phyloP scores from a whole-genome alignment of 495 filamentous ascomycete genomes.

The Opeltia flavorubescens region DNA sequence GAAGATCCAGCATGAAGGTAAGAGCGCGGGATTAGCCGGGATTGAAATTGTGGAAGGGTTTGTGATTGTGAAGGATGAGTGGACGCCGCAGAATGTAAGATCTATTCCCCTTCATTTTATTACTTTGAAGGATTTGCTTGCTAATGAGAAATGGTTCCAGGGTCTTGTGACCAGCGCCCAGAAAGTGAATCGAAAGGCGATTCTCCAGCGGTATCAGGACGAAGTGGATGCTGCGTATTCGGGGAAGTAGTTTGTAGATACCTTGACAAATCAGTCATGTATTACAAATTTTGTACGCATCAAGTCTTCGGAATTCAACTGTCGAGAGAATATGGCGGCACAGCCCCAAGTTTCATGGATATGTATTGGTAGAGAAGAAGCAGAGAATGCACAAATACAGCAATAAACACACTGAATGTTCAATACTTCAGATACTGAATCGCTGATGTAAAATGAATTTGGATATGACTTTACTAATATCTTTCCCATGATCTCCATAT shows the following conservation, averaged over 20 bases:
- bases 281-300: no score
- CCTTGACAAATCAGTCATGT: no score
- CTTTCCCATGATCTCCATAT: no score
- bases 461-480: no score
- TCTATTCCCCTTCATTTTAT: background rate
- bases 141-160: conserved; percentile 18
- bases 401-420: no score
- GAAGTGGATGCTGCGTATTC: conserved; percentile 34
- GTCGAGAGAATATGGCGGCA: no score
- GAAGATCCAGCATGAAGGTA: conserved; percentile 65
- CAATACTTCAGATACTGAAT: no score
- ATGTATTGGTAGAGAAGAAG: no score
- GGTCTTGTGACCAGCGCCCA: conserved; percentile 40
- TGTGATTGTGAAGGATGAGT: conserved; percentile 88
- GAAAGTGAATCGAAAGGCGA: conserved; percentile 43
- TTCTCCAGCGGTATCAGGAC: conserved; percentile 28
- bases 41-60: conserved; percentile 91
- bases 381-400: no score
- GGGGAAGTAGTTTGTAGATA: background rate
- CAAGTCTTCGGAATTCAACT: no score
- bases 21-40: conserved; percentile 60
- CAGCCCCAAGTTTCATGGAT: no score
- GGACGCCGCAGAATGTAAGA: conserved; percentile 90
- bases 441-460: no score
- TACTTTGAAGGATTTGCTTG: background rate